Percentiles rank a stretch among this genome's conserved stretches.
These are phyloP conservation scores for Ciborinia camelliae DNA, from an alignment of 2,329 filamentous ascomycete species.

Conservation along the genomic window DNA sequence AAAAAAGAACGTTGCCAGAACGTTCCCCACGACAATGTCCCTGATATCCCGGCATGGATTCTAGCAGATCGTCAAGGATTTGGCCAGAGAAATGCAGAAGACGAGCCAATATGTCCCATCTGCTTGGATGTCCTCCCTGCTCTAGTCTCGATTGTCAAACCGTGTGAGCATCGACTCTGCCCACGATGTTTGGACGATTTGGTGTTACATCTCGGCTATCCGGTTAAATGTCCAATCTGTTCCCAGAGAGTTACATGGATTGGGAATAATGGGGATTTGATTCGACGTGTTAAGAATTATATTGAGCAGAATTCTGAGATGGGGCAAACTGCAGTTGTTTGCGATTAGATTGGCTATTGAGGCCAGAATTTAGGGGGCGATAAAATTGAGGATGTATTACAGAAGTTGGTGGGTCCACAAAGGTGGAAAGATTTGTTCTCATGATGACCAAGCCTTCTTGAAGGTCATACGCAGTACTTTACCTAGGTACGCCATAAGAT, in stretches of 20 bases:
- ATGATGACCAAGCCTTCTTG: no score
- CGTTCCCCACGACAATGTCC: neutral
- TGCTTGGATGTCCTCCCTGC: neutral
- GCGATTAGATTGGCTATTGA: neutral
- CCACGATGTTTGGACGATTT: neutral
- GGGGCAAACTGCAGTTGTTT: no score
- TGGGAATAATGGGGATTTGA: neutral
- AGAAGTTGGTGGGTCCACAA: no score
- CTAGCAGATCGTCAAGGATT: neutral
- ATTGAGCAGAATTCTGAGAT: neutral
- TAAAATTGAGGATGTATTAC: no score
- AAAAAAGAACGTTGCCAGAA: neutral
- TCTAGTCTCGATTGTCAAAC: neutral
- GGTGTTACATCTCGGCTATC: neutral
- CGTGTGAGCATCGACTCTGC: neutral
- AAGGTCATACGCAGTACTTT: no score
- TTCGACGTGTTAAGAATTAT: fast-evolving
- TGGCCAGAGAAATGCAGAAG: neutral
- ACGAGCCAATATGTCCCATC: neutral
- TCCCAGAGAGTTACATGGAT: neutral
- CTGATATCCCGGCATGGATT: neutral
- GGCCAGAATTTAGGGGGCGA: no score
- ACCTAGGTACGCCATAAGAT: no score
- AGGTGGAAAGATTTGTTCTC: no score
- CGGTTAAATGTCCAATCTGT: neutral